A percentile compares a stretch with the other conserved stretches of the same genome.
These are phyloP conservation scores for Dionaea muscipula DNA, from an alignment of 179 eudicot species.

Conservation along the genomic window DNA sequence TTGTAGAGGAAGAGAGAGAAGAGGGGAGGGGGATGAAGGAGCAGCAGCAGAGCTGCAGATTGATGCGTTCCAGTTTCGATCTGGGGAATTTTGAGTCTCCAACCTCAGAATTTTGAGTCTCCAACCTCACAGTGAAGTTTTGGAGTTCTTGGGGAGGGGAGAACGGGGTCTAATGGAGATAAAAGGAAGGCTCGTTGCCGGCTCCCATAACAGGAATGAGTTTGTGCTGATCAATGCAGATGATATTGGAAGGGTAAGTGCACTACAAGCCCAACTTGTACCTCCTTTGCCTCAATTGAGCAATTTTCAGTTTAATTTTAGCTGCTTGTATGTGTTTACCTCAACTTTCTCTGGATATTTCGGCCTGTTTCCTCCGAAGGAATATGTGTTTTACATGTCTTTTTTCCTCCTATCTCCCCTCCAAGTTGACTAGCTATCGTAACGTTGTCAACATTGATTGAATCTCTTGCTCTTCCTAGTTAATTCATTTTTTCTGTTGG, in stretches of 20 bases:
- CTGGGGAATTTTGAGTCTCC: constrained; percentile 9
- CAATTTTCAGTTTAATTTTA: too few species aligned
- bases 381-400: too few species aligned
- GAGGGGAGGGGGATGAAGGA: constrained; percentile 3
- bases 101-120: too few species aligned
- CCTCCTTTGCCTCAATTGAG: too few species aligned
- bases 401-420: too few species aligned
- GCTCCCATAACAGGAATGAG: constrained; percentile 85
- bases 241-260: constrained; percentile 84
- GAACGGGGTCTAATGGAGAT: constrained; percentile 38
- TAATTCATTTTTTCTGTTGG: too few species aligned
- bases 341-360: too few species aligned
- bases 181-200: constrained; percentile 75
- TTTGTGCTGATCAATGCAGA: constrained; percentile 94
- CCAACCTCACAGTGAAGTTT: neutral
- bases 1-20: constrained; percentile 3
- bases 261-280: neutral
- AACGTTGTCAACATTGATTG: too few species aligned
- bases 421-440: too few species aligned
- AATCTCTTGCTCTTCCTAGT: too few species aligned
- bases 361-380: too few species aligned
- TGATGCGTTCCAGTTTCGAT: constrained; percentile 9
- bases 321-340: too few species aligned
- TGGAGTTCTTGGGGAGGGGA: neutral
- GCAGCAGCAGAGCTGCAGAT: neutral